Conservation (phyloP, 208 protist genomes). For the Willaertia magna region DNA sequence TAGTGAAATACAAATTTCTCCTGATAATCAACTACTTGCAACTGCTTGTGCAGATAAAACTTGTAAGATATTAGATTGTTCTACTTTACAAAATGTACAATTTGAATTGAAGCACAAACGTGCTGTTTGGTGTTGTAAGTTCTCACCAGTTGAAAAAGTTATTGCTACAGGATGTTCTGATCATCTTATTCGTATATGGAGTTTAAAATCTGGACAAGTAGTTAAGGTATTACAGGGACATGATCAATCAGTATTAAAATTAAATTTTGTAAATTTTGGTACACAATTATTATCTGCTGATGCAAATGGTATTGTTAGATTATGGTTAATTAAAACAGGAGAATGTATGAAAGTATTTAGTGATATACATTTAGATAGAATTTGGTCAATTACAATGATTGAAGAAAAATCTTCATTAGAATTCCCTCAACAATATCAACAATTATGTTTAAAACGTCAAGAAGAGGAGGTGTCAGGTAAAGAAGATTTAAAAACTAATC, state of each 20-base stretch:
- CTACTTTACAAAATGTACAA: not conserved
- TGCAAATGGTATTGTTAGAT: not conserved
- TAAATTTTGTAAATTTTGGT: not conserved
- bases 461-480: no score
- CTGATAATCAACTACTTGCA: not conserved
- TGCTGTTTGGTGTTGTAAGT: not conserved
- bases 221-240: not conserved
- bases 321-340: not conserved
- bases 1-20: not conserved
- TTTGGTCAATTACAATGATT: not conserved
- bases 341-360: not conserved
- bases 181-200: not conserved
- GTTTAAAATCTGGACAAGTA: not conserved
- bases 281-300: not conserved
- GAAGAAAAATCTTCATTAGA: no score
- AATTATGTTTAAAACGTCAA: no score
- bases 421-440: no score
- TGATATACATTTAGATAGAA: not conserved
- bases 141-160: slow-evolving; percentile 3
- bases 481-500: not conserved
- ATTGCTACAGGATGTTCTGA: not conserved
- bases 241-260: not conserved
- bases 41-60: slow-evolving; percentile 6
- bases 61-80: not conserved
- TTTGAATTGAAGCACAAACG: not conserved